Percentiles rank a stretch among this genome's conserved stretches.
Evolutionary conservation across 23 red algal species (phyloP).

Genomic region (Gracilaria vermiculophylla): DNA sequence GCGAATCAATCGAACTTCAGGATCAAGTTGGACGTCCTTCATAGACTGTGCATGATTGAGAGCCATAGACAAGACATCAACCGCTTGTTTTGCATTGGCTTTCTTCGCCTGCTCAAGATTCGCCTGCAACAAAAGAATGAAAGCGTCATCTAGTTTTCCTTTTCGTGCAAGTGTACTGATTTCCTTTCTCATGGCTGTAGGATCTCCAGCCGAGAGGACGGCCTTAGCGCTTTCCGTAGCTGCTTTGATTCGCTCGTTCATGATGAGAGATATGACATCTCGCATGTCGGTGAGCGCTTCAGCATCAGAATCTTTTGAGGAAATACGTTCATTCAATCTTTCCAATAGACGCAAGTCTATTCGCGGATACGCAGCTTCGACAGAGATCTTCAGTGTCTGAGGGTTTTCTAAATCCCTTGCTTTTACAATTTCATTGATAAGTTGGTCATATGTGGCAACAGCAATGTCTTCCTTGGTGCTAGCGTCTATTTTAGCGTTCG

Average conservation of each 20-base stretch:
- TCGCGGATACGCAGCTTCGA: conserved; percentile 21
- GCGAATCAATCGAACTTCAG: conserved; percentile 87
- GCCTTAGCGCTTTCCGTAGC: conserved; percentile 49
- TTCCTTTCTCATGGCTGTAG: conserved; percentile 59
- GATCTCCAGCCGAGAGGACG: conserved; percentile 56
- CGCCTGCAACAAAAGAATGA: conserved; percentile 83
- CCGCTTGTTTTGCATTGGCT: conserved; percentile 56
- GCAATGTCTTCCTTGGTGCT: conserved; percentile 40
- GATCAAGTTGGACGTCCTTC: conserved; percentile 65
- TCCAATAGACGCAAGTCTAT: conserved; percentile 72
- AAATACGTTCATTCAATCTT: conserved; percentile 63
- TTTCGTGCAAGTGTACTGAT: conserved; percentile 52
- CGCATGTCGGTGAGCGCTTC: conserved; percentile 20
- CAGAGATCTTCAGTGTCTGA: not conserved
- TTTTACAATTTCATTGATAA: conserved; percentile 36
- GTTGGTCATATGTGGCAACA: conserved; percentile 55
- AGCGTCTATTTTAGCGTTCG: not conserved
- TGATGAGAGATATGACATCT: conserved; percentile 70
- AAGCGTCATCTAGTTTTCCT: conserved; percentile 91
- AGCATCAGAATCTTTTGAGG: not conserved
- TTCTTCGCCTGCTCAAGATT: conserved; percentile 90
- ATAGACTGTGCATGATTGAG: conserved; percentile 70
- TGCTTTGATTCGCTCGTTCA: conserved; percentile 71
- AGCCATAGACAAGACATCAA: conserved; percentile 50
- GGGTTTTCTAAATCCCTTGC: not conserved